Conservation (phyloP, 805 yeast species). For the Dipodascus albidus region DNA sequence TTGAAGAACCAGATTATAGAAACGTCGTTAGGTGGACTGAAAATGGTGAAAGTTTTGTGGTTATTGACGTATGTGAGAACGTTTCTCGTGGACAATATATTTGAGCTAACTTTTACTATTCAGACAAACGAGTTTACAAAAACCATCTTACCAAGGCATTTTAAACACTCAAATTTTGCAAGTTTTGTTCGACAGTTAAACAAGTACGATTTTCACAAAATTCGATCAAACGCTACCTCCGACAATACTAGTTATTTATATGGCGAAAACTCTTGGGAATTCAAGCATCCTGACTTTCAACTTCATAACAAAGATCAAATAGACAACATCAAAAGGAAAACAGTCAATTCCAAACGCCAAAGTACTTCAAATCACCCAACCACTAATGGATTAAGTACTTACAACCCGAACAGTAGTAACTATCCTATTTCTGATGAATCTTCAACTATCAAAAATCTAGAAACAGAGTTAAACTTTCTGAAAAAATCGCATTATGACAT, state of each 20-base stretch:
- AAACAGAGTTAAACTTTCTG: neutral
- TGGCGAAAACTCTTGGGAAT: constrained; percentile 68
- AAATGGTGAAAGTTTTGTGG: constrained; percentile 78
- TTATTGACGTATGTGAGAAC: constrained; percentile 40
- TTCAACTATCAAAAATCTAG: neutral
- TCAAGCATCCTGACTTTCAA: constrained; percentile 80
- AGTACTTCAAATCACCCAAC: constrained; percentile 4
- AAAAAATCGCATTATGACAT: neutral
- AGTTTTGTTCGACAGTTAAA: constrained; percentile 90
- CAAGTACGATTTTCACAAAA: constrained; percentile 96
- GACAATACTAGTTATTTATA: constrained; percentile 5
- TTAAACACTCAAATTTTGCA: constrained; percentile 91
- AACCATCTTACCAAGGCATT: constrained; percentile 79
- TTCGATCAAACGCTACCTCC: constrained; percentile 62
- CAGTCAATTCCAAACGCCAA: constrained; percentile 38
- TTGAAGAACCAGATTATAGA: constrained; percentile 67
- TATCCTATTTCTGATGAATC: neutral
- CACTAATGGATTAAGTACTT: neutral
- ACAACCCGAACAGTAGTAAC: too few relatives aligned
- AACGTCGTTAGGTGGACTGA: constrained; percentile 79
- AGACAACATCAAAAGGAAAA: constrained; percentile 79
- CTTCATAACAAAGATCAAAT: constrained; percentile 66
- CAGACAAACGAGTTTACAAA: constrained; percentile 77
- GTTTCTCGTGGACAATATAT: constrained; percentile 9
- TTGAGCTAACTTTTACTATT: neutral